Evolutionary conservation across 805 yeast genomes (phyloP), one percentile per base, ranked within the genome.

Genomic region (Zygosaccharomyces bailii): DNA sequence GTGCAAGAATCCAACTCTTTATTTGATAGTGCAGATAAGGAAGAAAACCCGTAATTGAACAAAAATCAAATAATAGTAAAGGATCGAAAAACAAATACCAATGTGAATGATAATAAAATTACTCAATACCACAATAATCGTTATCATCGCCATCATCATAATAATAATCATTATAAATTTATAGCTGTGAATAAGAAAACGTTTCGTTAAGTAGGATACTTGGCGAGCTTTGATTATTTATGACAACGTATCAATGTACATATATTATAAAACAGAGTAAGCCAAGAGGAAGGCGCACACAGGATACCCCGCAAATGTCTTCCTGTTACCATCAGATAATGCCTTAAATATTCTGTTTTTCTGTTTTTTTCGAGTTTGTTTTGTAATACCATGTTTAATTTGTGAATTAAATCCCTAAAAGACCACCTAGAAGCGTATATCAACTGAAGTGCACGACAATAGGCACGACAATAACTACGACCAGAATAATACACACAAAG

Each of bases 381-480:
- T 35, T 34, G 31, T 27, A 27, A 27, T 25, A 38, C 23, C 40
- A n/a, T 18, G 20, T 17, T 35, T 17, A 23, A 31, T 10, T 38
- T 27, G 41, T 17, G 21, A 38, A 27, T 27, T 13, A 31, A 34
- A 24, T 42, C 33, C 44, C 32, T 33, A 33, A 34, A 27, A 19
- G 30, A 31, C 36, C 35, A 33, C 32, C 32, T 41, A 9, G 18
- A 23, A n/a, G 38, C 27, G 16, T 14, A 16, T 18, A 33, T 45
- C 57, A 70, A 34, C 75, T 76, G 66, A 89, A 90, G 64, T 90
- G 96, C 45, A 91, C 88, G 25, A 86, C 97, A 50, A 93, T 81
- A 23, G 98, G 98, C 32, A 91, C 96, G 54, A 90, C 86, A 52
- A 84, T 80, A 45, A 91, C 95, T 44, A 91, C 85, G 46, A 91